phyloP scores from a whole-genome alignment of 78 protist genomes.

The Dictyostelium brefeldianum region DNA sequence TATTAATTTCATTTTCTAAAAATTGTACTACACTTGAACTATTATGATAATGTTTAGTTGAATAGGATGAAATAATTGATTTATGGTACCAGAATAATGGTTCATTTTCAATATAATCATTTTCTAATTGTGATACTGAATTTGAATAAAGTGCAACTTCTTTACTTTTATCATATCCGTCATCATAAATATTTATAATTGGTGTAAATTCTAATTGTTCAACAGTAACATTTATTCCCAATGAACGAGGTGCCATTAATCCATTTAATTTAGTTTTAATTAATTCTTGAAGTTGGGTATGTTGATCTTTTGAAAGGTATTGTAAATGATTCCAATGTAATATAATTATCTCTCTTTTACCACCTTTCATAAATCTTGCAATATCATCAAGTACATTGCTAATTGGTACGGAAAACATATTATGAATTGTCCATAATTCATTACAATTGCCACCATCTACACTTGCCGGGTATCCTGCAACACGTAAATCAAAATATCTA shows the following conservation, averaged over 20 bases:
- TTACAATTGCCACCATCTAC: neutral
- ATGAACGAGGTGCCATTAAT: constrained; percentile 1
- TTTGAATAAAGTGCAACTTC: neutral
- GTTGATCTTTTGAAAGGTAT: neutral
- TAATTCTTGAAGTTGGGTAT: neutral
- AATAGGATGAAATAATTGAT: neutral
- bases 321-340: constrained; percentile 23
- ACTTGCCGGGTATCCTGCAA: neutral
- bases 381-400: neutral
- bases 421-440: neutral
- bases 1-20: neutral
- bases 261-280: neutral
- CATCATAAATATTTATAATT: constrained; percentile 12
- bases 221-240: neutral
- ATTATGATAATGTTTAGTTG: neutral
- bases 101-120: neutral
- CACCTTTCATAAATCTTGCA: constrained; percentile 3
- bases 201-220: neutral
- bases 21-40: neutral
- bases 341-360: constrained; percentile 19
- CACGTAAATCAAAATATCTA: constrained; percentile 20
- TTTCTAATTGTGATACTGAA: neutral
- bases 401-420: constrained; percentile 12
- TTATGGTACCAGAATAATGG: constrained; percentile 18
- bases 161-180: neutral